Base-by-base conservation (phyloP, 208 protist species). In the Leishmania major region DNA sequence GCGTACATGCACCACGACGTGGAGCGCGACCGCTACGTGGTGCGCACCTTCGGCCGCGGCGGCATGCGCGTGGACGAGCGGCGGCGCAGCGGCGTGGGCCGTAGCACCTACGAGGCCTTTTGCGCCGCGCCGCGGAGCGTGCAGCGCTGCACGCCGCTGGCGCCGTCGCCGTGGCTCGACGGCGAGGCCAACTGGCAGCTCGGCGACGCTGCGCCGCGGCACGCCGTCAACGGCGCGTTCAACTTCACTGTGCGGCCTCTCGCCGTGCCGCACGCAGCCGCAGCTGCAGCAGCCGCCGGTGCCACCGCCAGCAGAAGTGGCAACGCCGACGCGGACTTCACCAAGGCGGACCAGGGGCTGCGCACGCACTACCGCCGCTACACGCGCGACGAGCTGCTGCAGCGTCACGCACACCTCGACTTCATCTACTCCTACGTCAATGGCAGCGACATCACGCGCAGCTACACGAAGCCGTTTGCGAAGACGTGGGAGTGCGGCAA, bases 401-500 rank as follows among this genome's bases (percentile, higher is more conserved):
- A 31, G 43, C 35, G n/a, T 8, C 55, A 82, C 78, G 31, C 55
- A 51, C 71, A 82, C 71, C 31, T 82, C 31, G 79, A 82, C 79
- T 82, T 77, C 79, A 82, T 82, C 71, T 82, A 82, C 79, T 82
- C 79, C 45, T 82, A 82, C 79, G 79, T 82, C 43, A 82, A 82
- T 59, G 79, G 79, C 37, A 82, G 79, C 79, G 79, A 82, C 79
- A 77, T 82, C 71, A 82, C 79, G 35, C 79, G 79, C 57, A 57
- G 69, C 57, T 82, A 77, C 71, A 77, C 71, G 59, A 82, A 82
- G 57, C 79, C 79, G 31, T 82, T 82, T 15, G 79, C 71, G 70
- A 76, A 75, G 79, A 55, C 43, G 13, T 71, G 49, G 37, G n/a
- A 53, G 40, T 82, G 79, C 79, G 73, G 71, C 71, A 82, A 62